Percentiles rank a stretch among this genome's conserved stretches.
Evolutionary conservation across 1,284 basidiomycete species (phyloP).

Genomic region (Microbotryomycetes sp.): DNA sequence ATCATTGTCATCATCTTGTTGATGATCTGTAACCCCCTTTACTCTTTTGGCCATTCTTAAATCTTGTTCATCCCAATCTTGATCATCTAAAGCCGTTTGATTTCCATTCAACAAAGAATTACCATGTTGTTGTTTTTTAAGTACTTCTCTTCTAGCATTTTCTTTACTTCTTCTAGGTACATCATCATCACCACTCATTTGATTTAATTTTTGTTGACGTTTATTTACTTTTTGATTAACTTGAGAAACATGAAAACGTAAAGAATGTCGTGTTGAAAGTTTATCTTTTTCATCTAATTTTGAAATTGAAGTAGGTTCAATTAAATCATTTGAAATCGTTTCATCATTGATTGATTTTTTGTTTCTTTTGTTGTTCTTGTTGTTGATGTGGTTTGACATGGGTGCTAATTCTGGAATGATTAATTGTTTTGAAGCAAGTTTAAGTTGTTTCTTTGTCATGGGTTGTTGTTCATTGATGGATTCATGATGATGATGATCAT

Average conservation of each 20-base stretch:
- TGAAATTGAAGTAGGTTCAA: slow-evolving; percentile 65
- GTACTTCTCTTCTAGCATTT: slow-evolving; percentile 46
- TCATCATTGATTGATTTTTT: slow-evolving; percentile 29
- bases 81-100: slow-evolving; percentile 44
- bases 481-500: too few relatives aligned
- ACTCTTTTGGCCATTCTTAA: slow-evolving; percentile 47
- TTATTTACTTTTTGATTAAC: slow-evolving; percentile 62
- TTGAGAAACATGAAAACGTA: slow-evolving; percentile 79
- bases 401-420: neutral
- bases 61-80: slow-evolving; percentile 49
- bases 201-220: slow-evolving; percentile 42
- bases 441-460: slow-evolving; percentile 30
- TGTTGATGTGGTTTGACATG: slow-evolving; percentile 38
- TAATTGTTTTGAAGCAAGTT: neutral
- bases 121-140: slow-evolving; percentile 45
- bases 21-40: slow-evolving; percentile 39
- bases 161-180: slow-evolving; percentile 59
- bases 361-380: neutral
- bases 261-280: slow-evolving; percentile 62
- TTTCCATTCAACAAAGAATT: slow-evolving; percentile 27
- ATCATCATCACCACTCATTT: slow-evolving; percentile 76
- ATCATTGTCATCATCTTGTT: slow-evolving; percentile 42
- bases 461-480: neutral
- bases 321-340: slow-evolving; percentile 53
- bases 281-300: slow-evolving; percentile 74